Evolutionary conservation across 768 basidiomycete species (phyloP).

Genomic region (Serendipita sp.): DNA sequence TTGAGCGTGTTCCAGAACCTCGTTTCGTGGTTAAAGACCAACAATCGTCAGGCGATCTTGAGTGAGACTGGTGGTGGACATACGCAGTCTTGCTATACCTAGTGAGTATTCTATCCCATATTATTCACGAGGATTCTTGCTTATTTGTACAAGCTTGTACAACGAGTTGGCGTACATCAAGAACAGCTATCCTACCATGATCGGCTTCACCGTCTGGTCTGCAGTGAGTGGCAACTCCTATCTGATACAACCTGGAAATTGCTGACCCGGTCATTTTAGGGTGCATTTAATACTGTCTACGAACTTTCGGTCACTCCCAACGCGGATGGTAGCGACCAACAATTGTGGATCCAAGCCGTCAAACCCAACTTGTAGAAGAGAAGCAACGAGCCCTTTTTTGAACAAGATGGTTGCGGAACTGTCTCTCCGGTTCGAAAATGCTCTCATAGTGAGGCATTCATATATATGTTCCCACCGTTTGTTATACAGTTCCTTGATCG

Average conservation of each 20-base stretch:
- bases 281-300: constrained; percentile 34
- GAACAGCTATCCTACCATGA: constrained; percentile 24
- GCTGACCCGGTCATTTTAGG: constrained; percentile 12
- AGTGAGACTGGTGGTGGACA: constrained; percentile 31
- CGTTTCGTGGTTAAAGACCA: constrained; percentile 25
- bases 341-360: constrained; percentile 12
- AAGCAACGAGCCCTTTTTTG: no score
- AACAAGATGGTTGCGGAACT: no score
- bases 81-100: constrained; percentile 22
- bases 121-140: neutral
- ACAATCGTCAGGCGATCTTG: constrained; percentile 28
- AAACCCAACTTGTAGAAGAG: constrained; percentile 9
- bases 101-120: constrained; percentile 13
- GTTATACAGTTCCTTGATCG: no score
- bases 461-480: no score
- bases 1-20: constrained; percentile 28
- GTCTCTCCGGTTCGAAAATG: no score
- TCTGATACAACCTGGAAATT: no score
- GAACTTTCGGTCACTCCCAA: constrained; percentile 33
- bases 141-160: constrained; percentile 19
- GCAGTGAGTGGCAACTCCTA: constrained; percentile 11
- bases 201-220: constrained; percentile 38
- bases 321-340: constrained; percentile 30
- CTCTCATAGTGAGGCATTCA: no score
- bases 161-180: constrained; percentile 31